Conservation (phyloP, 495 filamentous ascomycete species). For the Talaromyces ruber region DNA sequence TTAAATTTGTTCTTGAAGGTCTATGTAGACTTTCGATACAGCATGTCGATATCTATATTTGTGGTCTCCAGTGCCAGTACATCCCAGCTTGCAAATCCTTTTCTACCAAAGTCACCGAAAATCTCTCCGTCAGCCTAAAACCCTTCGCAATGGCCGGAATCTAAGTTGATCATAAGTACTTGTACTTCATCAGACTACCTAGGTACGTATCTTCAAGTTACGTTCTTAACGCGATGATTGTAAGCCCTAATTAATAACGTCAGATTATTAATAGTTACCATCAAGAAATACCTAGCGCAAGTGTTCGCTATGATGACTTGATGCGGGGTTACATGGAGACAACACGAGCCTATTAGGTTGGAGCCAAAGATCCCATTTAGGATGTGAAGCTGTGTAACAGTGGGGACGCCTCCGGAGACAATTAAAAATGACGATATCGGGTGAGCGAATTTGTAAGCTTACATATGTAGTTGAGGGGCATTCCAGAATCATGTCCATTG, state of each 20-base stretch:
- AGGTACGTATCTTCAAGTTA: no score
- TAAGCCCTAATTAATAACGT: not conserved
- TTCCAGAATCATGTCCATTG: not conserved
- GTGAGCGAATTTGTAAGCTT: constrained; percentile 1
- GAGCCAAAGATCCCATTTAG: not conserved
- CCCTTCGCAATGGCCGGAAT: no score
- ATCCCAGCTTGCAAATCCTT: not conserved
- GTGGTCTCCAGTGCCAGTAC: not conserved
- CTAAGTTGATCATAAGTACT: no score
- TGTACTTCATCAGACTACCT: no score
- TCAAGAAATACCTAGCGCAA: not conserved
- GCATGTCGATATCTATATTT: not conserved
- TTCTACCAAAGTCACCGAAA: no score
- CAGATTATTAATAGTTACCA: not conserved
- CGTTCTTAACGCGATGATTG: no score
- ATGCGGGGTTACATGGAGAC: not conserved
- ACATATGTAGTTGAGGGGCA: no score
- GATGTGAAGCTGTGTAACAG: not conserved
- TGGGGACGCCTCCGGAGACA: not conserved
- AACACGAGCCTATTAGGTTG: not conserved
- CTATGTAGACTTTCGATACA: not conserved
- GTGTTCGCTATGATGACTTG: not conserved
- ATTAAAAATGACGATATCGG: not conserved
- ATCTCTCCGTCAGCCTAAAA: no score
- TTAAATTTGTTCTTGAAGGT: not conserved